Evolutionary conservation across 352 stramenopile species (phyloP), one percentile per base, ranked within the genome.

Genomic region (Phytophthora citrophthora): DNA sequence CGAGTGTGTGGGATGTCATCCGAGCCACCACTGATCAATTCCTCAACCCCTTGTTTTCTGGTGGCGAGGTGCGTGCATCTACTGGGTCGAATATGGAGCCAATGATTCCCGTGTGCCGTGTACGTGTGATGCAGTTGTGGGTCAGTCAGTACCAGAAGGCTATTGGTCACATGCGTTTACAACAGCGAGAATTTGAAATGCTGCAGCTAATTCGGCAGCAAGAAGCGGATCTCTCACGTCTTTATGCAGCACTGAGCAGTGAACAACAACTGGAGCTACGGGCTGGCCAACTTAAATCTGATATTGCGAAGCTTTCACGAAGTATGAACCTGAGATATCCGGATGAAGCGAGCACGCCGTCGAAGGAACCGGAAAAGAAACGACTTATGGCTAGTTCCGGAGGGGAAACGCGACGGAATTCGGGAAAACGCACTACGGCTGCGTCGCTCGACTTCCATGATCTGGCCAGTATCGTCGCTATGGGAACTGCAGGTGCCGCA

Each of bases 91-190:
- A 70, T 11, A 81, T 91, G 68, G 86, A 94, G 27, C 70, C 79
- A 0, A 94, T 95, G 82, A 47, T 93, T 5, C 87, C 87, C 1
- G 80, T 94, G n/a, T 94, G 87, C 39, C 81, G 84, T 41, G 87
- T 95, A 1, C 87, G 87, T n/a, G 66, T 93, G 16, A 95, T 95
- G 85, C 87, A 95, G 61, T 70, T 95, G 4, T 95, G 87, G 87
- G 75, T 78, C 27, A 91, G 85, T 40, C 87, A 95, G 62, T 93
- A 95, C 57, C 87, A 95, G 48, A 95, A 95, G 41, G 87, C 87
- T 2, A 93, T 95, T 46, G 89, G 87, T 20, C 87, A 95, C 61
- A 95, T 95, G 87, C 81, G 87, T 1, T 54, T 95, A 34, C 87
- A 95, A 57, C 87, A 95, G 65, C 87, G 87, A 27, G 87, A 95